A percentile compares a stretch with the other conserved stretches of the same genome.
phyloP scores from a whole-genome alignment of 2,329 filamentous ascomycete genomes.

The Truncatella angustata region DNA sequence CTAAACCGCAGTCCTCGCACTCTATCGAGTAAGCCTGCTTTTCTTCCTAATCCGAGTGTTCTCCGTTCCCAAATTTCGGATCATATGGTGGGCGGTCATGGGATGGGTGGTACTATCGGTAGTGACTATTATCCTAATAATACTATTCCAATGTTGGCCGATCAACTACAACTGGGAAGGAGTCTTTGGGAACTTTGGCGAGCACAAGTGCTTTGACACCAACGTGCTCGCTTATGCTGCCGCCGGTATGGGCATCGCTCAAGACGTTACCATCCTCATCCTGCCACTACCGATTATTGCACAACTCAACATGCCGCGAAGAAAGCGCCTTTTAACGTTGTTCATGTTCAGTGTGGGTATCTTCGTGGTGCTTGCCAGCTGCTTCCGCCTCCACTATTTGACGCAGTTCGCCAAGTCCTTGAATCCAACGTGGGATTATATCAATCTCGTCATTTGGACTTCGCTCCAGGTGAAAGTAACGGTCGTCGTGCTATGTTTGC shows the following conservation, averaged over 20 bases:
- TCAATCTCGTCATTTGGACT: slow-evolving; percentile 13
- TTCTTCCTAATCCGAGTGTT: slow-evolving; percentile 14
- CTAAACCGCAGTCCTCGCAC: slow-evolving; percentile 17
- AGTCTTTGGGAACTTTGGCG: slow-evolving; percentile 10
- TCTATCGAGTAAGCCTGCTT: slow-evolving; percentile 30
- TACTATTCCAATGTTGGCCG: slow-evolving; percentile 15
- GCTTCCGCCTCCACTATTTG: slow-evolving; percentile 12
- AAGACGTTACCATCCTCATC: slow-evolving; percentile 15
- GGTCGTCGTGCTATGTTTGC: slow-evolving; percentile 4
- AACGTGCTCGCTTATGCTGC: slow-evolving; percentile 7
- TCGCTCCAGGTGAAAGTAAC: slow-evolving; percentile 11
- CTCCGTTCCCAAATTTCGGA: slow-evolving; percentile 2
- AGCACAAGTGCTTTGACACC: slow-evolving; percentile 11
- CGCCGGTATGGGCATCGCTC: slow-evolving; percentile 11
- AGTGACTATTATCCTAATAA: slow-evolving; percentile 10
- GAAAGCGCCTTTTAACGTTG: slow-evolving; percentile 10
- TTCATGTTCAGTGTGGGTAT: slow-evolving; percentile 16
- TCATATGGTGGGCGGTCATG: slow-evolving; percentile 9
- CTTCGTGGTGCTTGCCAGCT: slow-evolving; percentile 11
- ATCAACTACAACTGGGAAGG: slow-evolving; percentile 14
- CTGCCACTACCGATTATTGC: slow-evolving; percentile 14
- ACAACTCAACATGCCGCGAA: slow-evolving; percentile 11
- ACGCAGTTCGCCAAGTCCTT: slow-evolving; percentile 10
- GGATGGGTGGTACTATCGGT: slow-evolving; percentile 9
- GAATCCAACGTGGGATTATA: slow-evolving; percentile 15